A percentile compares a stretch with the other conserved stretches of the same genome.
phyloP scores from a whole-genome alignment of 2,329 filamentous ascomycete species.

The Orbilia ellipsospora region DNA sequence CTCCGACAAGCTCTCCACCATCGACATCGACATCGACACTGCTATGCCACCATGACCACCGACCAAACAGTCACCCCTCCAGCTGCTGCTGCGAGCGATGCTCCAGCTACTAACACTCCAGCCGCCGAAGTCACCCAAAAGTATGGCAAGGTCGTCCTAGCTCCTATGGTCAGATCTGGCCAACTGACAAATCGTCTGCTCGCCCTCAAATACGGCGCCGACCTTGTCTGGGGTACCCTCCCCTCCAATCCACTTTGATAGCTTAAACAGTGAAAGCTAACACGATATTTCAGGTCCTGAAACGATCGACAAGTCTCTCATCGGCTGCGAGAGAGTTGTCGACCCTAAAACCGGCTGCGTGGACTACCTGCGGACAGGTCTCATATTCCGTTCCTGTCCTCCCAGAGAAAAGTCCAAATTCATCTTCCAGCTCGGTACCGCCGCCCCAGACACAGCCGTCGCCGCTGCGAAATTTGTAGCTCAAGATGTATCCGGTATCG shows the following conservation, averaged over 20 bases:
- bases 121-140: conserved; percentile 1
- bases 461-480: conserved; percentile 86
- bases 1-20: conserved; percentile 31
- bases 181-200: conserved; percentile 90
- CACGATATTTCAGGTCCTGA: conserved; percentile 75
- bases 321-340: conserved; percentile 81
- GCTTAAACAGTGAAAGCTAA: not conserved
- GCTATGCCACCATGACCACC: conserved; percentile 52
- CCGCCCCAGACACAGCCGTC: conserved; percentile 83
- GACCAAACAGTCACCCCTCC: conserved; percentile 23
- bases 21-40: conserved; percentile 25
- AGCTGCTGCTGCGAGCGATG: not conserved
- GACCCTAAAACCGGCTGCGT: conserved; percentile 82
- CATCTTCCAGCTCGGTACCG: conserved; percentile 92
- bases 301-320: conserved; percentile 90
- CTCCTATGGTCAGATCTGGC: conserved; percentile 97
- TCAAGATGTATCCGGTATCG: conserved; percentile 88
- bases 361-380: conserved; percentile 74
- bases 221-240: conserved; percentile 87
- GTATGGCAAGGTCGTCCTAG: conserved; percentile 72
- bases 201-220: conserved; percentile 92
- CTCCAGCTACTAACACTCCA: no score
- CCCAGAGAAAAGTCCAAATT: conserved; percentile 77
- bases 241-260: not conserved
- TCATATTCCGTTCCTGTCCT: conserved; percentile 88